A percentile compares a stretch with the other conserved stretches of the same genome.
Conservation (phyloP, 164 flowering plant genomes). For the Kalanchoe fedtschenkoi region DNA sequence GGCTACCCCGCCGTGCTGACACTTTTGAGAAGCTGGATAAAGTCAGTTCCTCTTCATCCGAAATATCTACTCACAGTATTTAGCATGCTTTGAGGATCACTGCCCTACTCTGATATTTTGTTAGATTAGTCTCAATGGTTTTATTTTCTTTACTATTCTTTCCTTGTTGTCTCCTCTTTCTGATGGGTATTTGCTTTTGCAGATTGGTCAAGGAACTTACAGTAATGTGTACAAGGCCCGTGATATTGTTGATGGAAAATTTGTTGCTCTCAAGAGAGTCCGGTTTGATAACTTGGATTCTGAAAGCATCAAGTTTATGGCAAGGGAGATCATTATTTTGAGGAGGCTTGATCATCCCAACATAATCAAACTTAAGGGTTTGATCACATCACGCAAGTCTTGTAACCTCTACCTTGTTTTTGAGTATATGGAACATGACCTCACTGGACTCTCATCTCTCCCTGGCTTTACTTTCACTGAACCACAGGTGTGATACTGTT, state of each 20-base stretch:
- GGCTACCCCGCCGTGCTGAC: constrained; percentile 50
- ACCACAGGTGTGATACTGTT: constrained; percentile 39
- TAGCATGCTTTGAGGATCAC: no score
- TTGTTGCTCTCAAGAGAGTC: constrained; percentile 60
- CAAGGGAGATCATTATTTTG: constrained; percentile 50
- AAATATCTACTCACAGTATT: no score
- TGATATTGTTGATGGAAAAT: constrained; percentile 26
- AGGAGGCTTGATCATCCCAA: constrained; percentile 67
- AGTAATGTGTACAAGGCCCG: constrained; percentile 63
- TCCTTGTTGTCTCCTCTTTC: background rate
- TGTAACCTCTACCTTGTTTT: constrained; percentile 49
- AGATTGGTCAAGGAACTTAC: constrained; percentile 84
- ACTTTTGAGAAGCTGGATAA: constrained; percentile 43
- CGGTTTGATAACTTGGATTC: constrained; percentile 48
- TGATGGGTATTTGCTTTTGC: constrained; percentile 17
- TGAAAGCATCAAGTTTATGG: constrained; percentile 64
- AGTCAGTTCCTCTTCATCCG: constrained; percentile 16
- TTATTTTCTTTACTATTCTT: background rate
- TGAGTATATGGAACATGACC: constrained; percentile 78
- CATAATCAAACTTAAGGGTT: constrained; percentile 49
- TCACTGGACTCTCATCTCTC: constrained; percentile 48
- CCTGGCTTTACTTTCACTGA: constrained; percentile 52
- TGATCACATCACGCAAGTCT: constrained; percentile 40
- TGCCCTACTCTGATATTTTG: no score
- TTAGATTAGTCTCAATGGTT: no score